A percentile compares a stretch with the other conserved stretches of the same genome.
These are phyloP conservation scores for Cadophora malorum DNA, from an alignment of 2,329 filamentous ascomycete species.

Conservation along the genomic window DNA sequence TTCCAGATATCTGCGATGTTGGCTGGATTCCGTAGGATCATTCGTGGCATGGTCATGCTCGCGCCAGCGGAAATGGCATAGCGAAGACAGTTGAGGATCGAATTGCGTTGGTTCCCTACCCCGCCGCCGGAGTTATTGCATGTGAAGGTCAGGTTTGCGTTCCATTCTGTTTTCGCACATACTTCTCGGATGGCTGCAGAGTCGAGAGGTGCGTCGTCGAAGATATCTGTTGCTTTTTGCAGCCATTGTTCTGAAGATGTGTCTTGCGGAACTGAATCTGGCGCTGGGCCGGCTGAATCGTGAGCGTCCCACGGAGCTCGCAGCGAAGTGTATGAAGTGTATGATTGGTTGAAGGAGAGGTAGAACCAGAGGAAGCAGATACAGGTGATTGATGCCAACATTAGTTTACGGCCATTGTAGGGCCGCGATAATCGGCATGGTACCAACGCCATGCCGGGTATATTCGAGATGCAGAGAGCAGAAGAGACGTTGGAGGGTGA, in stretches of 20 bases:
- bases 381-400: neutral
- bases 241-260: conserved; percentile 2
- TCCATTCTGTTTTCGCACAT: conserved; percentile 40
- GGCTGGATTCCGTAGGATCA: conserved; percentile 31
- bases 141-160: conserved; percentile 37
- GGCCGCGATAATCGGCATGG: conserved; percentile 7
- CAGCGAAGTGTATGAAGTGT: neutral
- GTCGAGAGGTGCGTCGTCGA: conserved; percentile 36
- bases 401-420: conserved; percentile 1
- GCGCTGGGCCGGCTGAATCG: neutral
- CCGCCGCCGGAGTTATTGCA: conserved; percentile 41
- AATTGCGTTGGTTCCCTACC: conserved; percentile 43
- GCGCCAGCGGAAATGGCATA: conserved; percentile 43
- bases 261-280: neutral
- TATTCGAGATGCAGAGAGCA: neutral
- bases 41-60: conserved; percentile 33
- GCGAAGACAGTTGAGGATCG: conserved; percentile 42
- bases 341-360: neutral
- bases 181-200: conserved; percentile 36
- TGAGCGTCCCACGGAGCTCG: conserved; percentile 1
- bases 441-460: conserved; percentile 11
- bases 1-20: conserved; percentile 37
- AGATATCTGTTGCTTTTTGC: conserved; percentile 25
- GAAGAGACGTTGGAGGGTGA: neutral
- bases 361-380: conserved; percentile 1